Base-by-base conservation (phyloP, 768 basidiomycete genomes). In the Lactarius akahatsu region DNA sequence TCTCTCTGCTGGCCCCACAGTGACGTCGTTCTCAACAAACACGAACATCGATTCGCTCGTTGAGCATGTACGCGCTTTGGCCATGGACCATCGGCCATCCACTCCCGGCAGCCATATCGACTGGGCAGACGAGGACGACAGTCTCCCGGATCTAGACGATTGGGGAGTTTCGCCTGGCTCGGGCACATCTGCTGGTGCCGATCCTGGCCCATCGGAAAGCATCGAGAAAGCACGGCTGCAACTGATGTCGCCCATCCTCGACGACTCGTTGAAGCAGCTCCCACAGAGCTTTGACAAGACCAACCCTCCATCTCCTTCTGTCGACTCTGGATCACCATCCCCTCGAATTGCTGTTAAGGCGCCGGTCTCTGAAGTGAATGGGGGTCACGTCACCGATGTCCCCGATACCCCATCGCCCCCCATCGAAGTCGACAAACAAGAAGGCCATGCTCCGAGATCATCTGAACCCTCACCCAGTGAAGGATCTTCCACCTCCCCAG, bases 111-210 rank as follows among this genome's bases (percentile, higher is more conserved):
- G 86, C 65, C 91, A 93, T 69, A 89, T 93, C 65, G 91, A 94
- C 76, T 94, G 92, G 92, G 92, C 92, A 50, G 89, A 93, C 70
- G 92, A 94, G 64, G 91, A 94, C 69, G 84, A 85, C 67, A 86
- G 83, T 68, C 79, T 94, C 2, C 92, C 92, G 6, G 90, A 92
- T 76, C 80, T 94, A 32, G 85, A 94, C 73, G 92, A 94, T 73
- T 94, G 92, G 92, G 91, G 88, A 23, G 83, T 92, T 55, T 80
- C 80, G 23, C 80, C 86, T 20, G 76, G 75, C 23, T 75, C 77
- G 62, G 67, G 52, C 54, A 65, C 69, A 26, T 36, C 72, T 5
- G 65, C 64, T 36, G 38, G 57, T 6, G 34, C 64, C 38, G 50
- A 59, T 52, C 47, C 68, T 1, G 16, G 50, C 28, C n/a, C 64